phyloP scores from a whole-genome alignment of 139 green algal genomes.

The Micractinium conductrix region DNA sequence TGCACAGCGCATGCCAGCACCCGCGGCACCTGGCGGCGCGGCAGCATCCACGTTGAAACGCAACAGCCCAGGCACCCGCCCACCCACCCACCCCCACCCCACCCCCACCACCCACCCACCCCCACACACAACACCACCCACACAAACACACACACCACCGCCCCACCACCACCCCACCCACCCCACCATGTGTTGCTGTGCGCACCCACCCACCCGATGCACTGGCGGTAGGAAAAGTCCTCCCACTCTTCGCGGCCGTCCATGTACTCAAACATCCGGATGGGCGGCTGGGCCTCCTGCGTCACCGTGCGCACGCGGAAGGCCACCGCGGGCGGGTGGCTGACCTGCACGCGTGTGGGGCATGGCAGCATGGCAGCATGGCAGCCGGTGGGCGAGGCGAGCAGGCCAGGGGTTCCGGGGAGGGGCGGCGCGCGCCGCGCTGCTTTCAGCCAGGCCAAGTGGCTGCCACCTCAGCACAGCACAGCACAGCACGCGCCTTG shows the following conservation, averaged over 20 bases:
- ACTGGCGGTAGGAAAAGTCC: constrained; percentile 19
- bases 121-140: background rate
- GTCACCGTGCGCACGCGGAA: background rate
- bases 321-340: background rate
- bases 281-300: background rate
- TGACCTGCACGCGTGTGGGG: background rate
- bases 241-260: background rate
- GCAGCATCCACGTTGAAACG: background rate
- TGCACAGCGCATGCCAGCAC: background rate
- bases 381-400: background rate
- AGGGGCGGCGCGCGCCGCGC: too few species aligned
- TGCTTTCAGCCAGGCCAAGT: background rate
- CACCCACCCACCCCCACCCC: background rate
- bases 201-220: constrained; percentile 9
- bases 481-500: background rate
- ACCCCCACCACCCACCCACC: too few species aligned
- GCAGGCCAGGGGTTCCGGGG: background rate
- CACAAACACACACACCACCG: background rate
- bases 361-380: background rate
- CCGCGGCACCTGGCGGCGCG: too few species aligned
- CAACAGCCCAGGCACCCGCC: background rate
- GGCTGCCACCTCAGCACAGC: background rate
- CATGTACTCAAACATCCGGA: constrained; percentile 6
- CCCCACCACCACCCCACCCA: too few species aligned
- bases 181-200: too few species aligned